Evolutionary conservation across 495 filamentous ascomycete genomes (phyloP).

Genomic region (Clavariopsis aquatica): DNA sequence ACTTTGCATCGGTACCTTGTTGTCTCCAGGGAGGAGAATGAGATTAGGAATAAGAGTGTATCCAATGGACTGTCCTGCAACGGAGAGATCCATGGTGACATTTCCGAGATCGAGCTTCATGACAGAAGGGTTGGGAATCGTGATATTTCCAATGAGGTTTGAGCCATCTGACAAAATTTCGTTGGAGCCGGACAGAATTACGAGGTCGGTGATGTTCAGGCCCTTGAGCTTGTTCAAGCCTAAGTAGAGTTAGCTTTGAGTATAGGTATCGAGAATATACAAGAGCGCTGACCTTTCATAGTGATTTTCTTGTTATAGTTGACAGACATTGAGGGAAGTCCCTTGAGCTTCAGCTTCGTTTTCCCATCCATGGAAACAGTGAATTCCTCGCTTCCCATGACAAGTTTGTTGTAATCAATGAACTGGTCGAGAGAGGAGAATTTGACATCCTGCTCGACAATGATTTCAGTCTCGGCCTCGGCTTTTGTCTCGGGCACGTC

Average conservation of each 20-base stretch:
- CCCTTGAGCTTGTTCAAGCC: slow-evolving; percentile 63
- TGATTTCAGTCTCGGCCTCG: slow-evolving; percentile 55
- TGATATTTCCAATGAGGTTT: slow-evolving; percentile 65
- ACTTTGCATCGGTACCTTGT: slow-evolving; percentile 57
- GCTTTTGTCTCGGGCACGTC: slow-evolving; percentile 57
- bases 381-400: slow-evolving; percentile 59
- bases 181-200: slow-evolving; percentile 45
- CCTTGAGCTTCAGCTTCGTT: slow-evolving; percentile 55
- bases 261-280: background rate
- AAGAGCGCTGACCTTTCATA: slow-evolving; percentile 56
- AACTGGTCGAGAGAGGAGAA: slow-evolving; percentile 58
- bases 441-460: slow-evolving; percentile 56
- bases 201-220: slow-evolving; percentile 57
- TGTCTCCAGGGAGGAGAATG: slow-evolving; percentile 61
- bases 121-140: slow-evolving; percentile 70
- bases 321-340: slow-evolving; percentile 52
- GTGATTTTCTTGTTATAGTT: slow-evolving; percentile 58
- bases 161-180: slow-evolving; percentile 46
- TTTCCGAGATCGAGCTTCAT: slow-evolving; percentile 69
- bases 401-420: slow-evolving; percentile 56
- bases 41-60: slow-evolving; percentile 59
- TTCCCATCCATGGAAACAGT: slow-evolving; percentile 60
- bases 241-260: slow-evolving; percentile 32
- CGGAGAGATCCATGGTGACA: slow-evolving; percentile 60
- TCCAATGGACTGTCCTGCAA: slow-evolving; percentile 56